These are phyloP conservation scores for Dactylellina drechsleri DNA, from an alignment of 2,329 filamentous ascomycete species.

Conservation along the genomic window DNA sequence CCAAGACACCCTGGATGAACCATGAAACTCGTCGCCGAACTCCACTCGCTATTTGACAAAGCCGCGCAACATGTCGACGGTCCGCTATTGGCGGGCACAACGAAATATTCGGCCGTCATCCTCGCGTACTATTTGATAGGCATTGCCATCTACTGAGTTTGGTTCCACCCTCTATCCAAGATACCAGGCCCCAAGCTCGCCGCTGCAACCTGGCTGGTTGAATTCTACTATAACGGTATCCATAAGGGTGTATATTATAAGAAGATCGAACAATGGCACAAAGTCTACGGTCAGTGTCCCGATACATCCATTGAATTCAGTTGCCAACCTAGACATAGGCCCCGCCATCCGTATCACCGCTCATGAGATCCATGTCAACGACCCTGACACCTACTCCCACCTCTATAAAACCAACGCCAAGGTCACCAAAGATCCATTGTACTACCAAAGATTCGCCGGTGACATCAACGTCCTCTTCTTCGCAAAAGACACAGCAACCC, in stretches of 20 bases:
- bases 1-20: conserved; percentile 2
- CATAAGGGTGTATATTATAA: conserved; percentile 29
- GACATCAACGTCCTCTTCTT: conserved; percentile 35
- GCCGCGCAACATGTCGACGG: conserved; percentile 1
- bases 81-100: not conserved
- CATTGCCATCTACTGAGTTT: conserved; percentile 57
- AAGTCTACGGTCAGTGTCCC: conserved; percentile 13
- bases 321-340: conserved; percentile 10
- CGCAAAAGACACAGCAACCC: conserved; percentile 34
- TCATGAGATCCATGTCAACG: conserved; percentile 33
- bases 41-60: conserved; percentile 17
- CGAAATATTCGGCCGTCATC: conserved; percentile 3
- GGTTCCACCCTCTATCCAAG: conserved; percentile 60
- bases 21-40: conserved; percentile 15
- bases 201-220: conserved; percentile 54
- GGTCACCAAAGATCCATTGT: conserved; percentile 28
- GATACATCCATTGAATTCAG: not conserved
- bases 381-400: conserved; percentile 24
- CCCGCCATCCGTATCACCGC: conserved; percentile 31
- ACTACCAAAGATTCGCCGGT: conserved; percentile 35
- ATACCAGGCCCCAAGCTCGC: conserved; percentile 59
- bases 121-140: not conserved
- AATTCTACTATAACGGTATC: conserved; percentile 31
- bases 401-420: conserved; percentile 34
- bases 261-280: conserved; percentile 35